Evolutionary conservation across 2,329 filamentous ascomycete species (phyloP), one percentile per base, ranked within the genome.

Genomic region (Aspergillus pseudoterreus): DNA sequence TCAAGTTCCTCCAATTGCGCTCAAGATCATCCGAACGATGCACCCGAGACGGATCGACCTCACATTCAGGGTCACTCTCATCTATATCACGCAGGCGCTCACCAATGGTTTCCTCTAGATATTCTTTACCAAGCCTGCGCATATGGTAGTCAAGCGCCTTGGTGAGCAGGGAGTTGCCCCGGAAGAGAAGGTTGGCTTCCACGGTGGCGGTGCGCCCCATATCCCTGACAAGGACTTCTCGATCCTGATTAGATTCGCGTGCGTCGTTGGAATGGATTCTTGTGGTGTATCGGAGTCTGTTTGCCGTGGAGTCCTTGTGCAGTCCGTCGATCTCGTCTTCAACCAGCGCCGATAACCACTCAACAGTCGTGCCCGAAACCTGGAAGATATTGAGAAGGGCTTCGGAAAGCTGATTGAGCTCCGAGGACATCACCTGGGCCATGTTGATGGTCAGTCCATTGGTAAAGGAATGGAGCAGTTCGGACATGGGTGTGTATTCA

Each of bases 281-380:
- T 78, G 77, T 85, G 43, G 77, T 82, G 64, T 84, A 84, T 32
- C 82, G 72, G 45, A 85, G 66, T 35, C 82, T 67, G 55, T 75
- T 90, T 56, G 87, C 82, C 0, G 87, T 83, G 12, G 85, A 84
- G 60, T 96, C 91, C 65, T 86, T 95, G 50, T 90, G 84, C 15
- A 94, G 85, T 0, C 92, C 92, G 64, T 97, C 94, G 51, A 99
- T 97, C 70, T 99, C 94, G 65, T 97, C 92, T 70, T 99, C 94
- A 0, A 96, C 89, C 38, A 99, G 77, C 2, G 90, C 86, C 78
- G 90, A 94, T 19, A 99, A 80, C 94, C 94, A 99, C 53, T 96
- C 90, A 41, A 82, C 81, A 2, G 89, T 88, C 35, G 83, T 83
- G 0, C 90, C 90, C 2, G 91, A 92, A 3, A 95, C 92, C 66